Base-by-base conservation (phyloP, 805 yeast genomes). In the Candida hungchunana region DNA sequence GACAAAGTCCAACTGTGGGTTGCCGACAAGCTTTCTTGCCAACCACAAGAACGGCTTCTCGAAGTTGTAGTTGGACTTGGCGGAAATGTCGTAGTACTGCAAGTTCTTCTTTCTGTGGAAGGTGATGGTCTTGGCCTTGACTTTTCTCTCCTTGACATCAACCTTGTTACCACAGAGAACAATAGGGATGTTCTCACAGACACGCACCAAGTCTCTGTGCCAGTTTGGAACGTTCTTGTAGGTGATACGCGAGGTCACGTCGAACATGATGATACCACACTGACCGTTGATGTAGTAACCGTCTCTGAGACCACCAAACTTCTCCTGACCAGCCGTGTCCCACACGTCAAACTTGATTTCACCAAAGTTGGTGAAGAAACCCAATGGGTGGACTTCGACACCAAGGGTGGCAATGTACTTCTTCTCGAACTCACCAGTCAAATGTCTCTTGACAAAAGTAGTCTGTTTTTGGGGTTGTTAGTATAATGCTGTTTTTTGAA, bases 271-370 rank as follows among this genome's bases (percentile, higher is more conserved):
- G 74, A 93, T 93, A 73, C 97, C 99, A 78, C 98, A 93, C 73
- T 93, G 96, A 63, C 98, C 99, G 67, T 93, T 90, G 67, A 93
- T 93, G 73, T 93, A 93, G 76, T 93, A 93, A 64, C 99, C 99
- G 63, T 93, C 99, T 77, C 99, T 89, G 62, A 93, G 77, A 58
- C 99, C 98, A 69, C 99, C 99, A 56, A 93, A 93, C 73, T 93
- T 93, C 73, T 93, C 99, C 76, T 93, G 99, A 49, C 99, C 99
- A 41, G 99, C 99, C 38, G 99, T 93, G 69, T 93, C 99, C 99
- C 99, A 93, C 59, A 93, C 97, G 65, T 93, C 97, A 69, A 93
- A 93, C 69, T 86, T 90, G 72, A 93, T 87, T 71, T 90, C 96
- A 72, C 99, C 99, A 62, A 71, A 93, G 76, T 90, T 90, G 65